These are phyloP conservation scores for Melampsora larici-populina DNA, from an alignment of 1,284 basidiomycete genomes.

Conservation along the genomic window DNA sequence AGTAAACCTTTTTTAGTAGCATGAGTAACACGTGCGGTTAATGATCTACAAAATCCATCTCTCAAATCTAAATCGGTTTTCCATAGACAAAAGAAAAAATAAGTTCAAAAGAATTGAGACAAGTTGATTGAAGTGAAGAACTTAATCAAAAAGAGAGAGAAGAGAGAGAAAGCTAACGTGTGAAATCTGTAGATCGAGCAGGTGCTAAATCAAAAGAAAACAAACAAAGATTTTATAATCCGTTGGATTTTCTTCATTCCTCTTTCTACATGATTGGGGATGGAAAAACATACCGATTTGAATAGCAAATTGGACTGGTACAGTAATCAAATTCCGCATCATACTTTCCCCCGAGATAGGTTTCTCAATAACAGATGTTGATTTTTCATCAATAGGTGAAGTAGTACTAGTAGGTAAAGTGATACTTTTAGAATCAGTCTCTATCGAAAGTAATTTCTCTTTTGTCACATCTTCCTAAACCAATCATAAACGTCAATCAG, in stretches of 20 bases:
- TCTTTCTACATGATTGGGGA: slow-evolving; percentile 8
- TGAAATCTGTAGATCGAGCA: slow-evolving; percentile 44
- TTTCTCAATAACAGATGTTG: not conserved
- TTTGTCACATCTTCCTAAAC: slow-evolving; percentile 40
- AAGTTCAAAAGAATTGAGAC: not conserved
- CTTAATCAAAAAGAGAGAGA: not conserved
- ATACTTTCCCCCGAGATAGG: slow-evolving; percentile 63
- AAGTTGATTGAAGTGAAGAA: not conserved
- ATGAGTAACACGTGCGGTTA: slow-evolving; percentile 65
- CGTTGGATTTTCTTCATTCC: not conserved
- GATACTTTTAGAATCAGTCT: not conserved
- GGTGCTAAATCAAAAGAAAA: slow-evolving; percentile 2
- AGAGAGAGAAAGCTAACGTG: slow-evolving; percentile 39
- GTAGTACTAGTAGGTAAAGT: not conserved
- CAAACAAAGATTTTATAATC: not conserved
- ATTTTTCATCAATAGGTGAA: not conserved
- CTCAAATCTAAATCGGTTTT: slow-evolving; percentile 62
- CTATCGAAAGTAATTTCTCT: not conserved
- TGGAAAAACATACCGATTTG: slow-evolving; percentile 62
- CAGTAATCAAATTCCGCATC: slow-evolving; percentile 64
- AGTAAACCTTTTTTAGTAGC: slow-evolving; percentile 51
- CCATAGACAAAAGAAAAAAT: not conserved
- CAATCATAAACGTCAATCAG: not conserved
- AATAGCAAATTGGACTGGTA: slow-evolving; percentile 64
- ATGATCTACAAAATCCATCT: slow-evolving; percentile 75